Evolutionary conservation across 2,329 filamentous ascomycete species (phyloP).

Genomic region (Aureobasidium musti): DNA sequence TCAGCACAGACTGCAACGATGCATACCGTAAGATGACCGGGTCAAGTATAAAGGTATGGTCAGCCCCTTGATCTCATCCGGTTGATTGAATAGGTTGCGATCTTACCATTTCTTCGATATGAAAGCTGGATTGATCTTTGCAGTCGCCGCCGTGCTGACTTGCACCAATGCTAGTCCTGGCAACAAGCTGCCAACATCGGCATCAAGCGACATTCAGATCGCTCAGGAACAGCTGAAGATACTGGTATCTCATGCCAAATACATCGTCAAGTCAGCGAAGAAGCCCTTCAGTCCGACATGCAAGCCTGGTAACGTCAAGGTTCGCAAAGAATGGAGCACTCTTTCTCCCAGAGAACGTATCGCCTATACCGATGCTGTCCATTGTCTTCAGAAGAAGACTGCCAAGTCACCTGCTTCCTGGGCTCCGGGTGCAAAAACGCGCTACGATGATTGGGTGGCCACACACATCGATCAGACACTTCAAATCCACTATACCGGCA

Average conservation of each 20-base stretch:
- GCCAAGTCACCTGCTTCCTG: slow-evolving; percentile 35
- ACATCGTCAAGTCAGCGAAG: slow-evolving; percentile 8
- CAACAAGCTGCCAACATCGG: slow-evolving; percentile 13
- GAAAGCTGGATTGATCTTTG: not conserved
- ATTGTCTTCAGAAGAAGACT: slow-evolving; percentile 34
- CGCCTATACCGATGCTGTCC: slow-evolving; percentile 36
- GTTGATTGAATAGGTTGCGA: not conserved
- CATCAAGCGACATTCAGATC: not conserved
- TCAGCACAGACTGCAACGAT: not conserved
- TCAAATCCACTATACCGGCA: slow-evolving; percentile 32
- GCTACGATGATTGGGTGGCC: slow-evolving; percentile 33
- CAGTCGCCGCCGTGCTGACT: not conserved
- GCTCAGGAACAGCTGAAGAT: slow-evolving; percentile 18
- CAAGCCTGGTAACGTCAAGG: not conserved
- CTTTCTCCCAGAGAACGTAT: slow-evolving; percentile 33
- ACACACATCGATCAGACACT: slow-evolving; percentile 32
- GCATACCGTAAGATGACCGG: not conserved
- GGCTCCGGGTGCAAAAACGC: slow-evolving; percentile 29
- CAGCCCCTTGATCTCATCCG: not conserved
- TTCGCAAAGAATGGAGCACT: slow-evolving; percentile 34
- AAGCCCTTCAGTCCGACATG: slow-evolving; percentile 1
- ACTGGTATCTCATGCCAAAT: slow-evolving; percentile 1
- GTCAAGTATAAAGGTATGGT: slow-evolving; percentile 3
- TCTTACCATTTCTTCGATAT: not conserved
- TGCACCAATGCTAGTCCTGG: not conserved